These are phyloP conservation scores for Aureobasidium musti DNA, from an alignment of 2,329 filamentous ascomycete genomes.

Conservation along the genomic window DNA sequence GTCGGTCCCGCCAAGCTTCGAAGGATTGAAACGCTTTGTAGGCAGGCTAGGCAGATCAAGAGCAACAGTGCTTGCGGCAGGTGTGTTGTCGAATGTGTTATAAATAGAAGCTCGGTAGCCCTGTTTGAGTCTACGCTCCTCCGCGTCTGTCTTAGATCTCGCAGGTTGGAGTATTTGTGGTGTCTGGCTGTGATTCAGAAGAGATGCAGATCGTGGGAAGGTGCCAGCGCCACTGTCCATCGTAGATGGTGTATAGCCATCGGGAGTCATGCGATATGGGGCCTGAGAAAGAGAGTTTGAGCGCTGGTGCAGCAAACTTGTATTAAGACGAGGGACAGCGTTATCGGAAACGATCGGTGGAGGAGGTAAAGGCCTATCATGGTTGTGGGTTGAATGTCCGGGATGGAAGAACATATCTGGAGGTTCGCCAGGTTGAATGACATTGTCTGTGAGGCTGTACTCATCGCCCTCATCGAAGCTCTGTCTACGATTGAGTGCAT, in stretches of 20 bases:
- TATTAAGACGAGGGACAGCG: conserved; percentile 45
- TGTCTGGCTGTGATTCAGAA: conserved; percentile 78
- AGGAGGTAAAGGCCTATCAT: conserved; percentile 62
- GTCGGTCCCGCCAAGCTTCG: conserved; percentile 77
- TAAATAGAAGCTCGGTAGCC: conserved; percentile 50
- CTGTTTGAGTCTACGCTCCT: conserved; percentile 61
- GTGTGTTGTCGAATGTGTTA: conserved; percentile 48
- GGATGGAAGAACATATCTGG: conserved; percentile 95
- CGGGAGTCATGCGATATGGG: conserved; percentile 28
- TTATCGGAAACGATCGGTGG: conserved; percentile 60
- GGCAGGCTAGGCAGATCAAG: conserved; percentile 86
- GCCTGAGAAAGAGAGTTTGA: conserved; percentile 29
- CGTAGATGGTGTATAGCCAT: conserved; percentile 22
- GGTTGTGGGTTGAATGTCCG: conserved; percentile 56
- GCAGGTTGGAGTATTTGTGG: conserved; percentile 79
- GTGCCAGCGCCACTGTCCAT: conserved; percentile 26
- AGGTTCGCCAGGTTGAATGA: conserved; percentile 58
- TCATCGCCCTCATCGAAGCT: conserved; percentile 96
- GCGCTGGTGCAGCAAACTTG: conserved; percentile 13
- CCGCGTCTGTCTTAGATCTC: conserved; percentile 90
- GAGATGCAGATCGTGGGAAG: conserved; percentile 72
- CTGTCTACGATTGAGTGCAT: conserved; percentile 62
- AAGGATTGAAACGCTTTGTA: conserved; percentile 77
- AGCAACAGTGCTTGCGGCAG: conserved; percentile 54
- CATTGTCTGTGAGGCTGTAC: conserved; percentile 49